A percentile compares a stretch with the other conserved stretches of the same genome.
phyloP scores from a whole-genome alignment of 306 rosid genomes.

The Citrullus colocynthis region DNA sequence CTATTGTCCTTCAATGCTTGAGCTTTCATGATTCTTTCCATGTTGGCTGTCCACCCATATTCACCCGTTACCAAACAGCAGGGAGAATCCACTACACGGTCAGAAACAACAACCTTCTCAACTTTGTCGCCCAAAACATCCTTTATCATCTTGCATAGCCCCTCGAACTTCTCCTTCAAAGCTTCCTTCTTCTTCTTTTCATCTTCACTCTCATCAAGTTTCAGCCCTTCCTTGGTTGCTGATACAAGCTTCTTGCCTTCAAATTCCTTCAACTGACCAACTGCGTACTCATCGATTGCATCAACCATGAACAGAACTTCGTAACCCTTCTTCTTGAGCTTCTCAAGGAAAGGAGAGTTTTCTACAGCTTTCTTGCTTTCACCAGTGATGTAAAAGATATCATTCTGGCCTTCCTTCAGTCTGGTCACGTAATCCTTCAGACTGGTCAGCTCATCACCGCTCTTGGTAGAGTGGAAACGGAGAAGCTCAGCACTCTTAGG shows the following conservation, averaged over 20 bases:
- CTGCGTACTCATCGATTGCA: constrained; percentile 20
- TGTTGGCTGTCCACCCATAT: constrained; percentile 22
- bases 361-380: constrained; percentile 25
- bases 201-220: constrained; percentile 18
- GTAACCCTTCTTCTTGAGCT: constrained; percentile 19
- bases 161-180: constrained; percentile 13
- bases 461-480: constrained; percentile 19
- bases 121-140: constrained; percentile 18
- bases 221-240: constrained; percentile 21
- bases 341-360: constrained; percentile 25
- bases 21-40: constrained; percentile 78
- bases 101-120: constrained; percentile 17
- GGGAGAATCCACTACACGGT: constrained; percentile 18
- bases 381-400: constrained; percentile 20
- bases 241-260: constrained; percentile 22
- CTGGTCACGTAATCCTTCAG: constrained; percentile 6
- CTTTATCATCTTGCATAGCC: constrained; percentile 19
- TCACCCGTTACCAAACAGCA: constrained; percentile 24
- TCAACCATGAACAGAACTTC: constrained; percentile 26
- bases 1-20: constrained; percentile 87
- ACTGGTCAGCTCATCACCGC: constrained; percentile 25
- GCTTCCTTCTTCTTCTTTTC: constrained; percentile 17
- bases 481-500: constrained; percentile 19
- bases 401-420: constrained; percentile 23
- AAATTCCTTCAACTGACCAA: constrained; percentile 18